A percentile compares a stretch with the other conserved stretches of the same genome.
Conservation (phyloP, 2,329 filamentous ascomycete genomes). For the Aspergillus neoniger region DNA sequence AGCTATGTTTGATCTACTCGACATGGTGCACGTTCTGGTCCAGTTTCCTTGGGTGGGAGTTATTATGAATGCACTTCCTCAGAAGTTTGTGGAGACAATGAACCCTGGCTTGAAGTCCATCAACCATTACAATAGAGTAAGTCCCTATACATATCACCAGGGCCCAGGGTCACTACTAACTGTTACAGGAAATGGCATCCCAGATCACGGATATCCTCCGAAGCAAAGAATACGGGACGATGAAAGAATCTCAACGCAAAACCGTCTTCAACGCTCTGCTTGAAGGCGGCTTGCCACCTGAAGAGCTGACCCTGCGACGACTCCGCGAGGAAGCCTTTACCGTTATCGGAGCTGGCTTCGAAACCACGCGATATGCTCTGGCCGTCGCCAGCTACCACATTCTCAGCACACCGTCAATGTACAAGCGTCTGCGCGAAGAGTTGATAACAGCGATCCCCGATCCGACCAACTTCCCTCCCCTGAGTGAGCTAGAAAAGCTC, state of each 20-base stretch:
- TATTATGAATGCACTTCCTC: conserved; percentile 16
- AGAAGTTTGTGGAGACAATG: conserved; percentile 8
- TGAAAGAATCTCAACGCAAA: conserved; percentile 2
- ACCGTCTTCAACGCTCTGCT: conserved; percentile 30
- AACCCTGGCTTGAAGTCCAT: conserved; percentile 14
- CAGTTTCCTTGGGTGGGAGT: conserved; percentile 19
- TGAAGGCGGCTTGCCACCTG: conserved; percentile 35
- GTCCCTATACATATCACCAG: background rate
- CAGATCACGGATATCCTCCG: conserved; percentile 12
- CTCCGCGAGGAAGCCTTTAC: conserved; percentile 31
- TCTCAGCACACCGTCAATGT: conserved; percentile 27
- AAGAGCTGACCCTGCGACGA: conserved; percentile 35
- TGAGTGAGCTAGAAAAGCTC: conserved; percentile 32
- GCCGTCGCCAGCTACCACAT: conserved; percentile 35
- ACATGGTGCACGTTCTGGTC: conserved; percentile 10
- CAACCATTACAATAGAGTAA: conserved; percentile 10
- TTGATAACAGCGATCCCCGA: conserved; percentile 29
- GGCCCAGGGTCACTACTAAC: background rate
- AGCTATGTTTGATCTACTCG: conserved; percentile 10
- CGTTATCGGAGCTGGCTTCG: conserved; percentile 31
- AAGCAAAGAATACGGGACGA: background rate
- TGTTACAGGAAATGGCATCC: conserved; percentile 9
- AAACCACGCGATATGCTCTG: conserved; percentile 31
- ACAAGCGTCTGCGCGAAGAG: conserved; percentile 29
- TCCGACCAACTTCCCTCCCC: conserved; percentile 15